Base-by-base conservation (phyloP, 768 basidiomycete species). In the Boletus rufocinnamomeus region DNA sequence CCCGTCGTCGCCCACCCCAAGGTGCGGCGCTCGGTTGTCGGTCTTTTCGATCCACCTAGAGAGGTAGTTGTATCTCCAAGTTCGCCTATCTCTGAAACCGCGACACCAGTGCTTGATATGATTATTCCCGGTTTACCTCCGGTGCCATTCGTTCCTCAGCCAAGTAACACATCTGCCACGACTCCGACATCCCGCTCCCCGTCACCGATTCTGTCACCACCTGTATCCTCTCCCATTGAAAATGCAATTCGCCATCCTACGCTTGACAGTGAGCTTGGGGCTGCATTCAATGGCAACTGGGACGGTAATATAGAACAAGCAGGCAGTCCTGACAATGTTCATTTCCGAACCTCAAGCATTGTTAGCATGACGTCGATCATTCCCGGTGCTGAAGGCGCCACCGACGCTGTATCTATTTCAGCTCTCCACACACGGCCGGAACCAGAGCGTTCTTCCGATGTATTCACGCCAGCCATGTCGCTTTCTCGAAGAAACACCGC, bases 231-330 rank as follows among this genome's bases (percentile, higher is more conserved):
- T 49, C 21, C 50, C 8, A 9, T 41, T 25, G 67, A 50, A 37
- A 56, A 53, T 34, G 23, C 19, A 10, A 21, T 44, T 27, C 43
- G 56, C 17, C 78, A 49, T 6, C 74, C 69, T 13, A 78, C 84
- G 2, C 76, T 88, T 2, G 82, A 82, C 55, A 79, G 78, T 52
- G 86, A 89, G 70, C 76, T 91, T 1, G 85, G 82, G 5, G 77
- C 79, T 17, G 79, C 79, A 59, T 82, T 79, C 72, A 70, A 72
- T 37, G 68, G 63, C 2, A 57, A 49, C 16, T 71, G 70, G 70
- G 54, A 62, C 7, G 37, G 23, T 7, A 50, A 14, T 16, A 6
- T 35, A 27, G 62, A 47, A 45, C 60, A 52, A 32, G 57, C 37
- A 23, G 65, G 65, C 16, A 71, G 72, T 51, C 64, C 71, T 17